Percentiles rank a stretch among this genome's conserved stretches.
Evolutionary conservation across 1,139 yeast species (phyloP).

Genomic region (Lodderomyces pseudojiufengensis): DNA sequence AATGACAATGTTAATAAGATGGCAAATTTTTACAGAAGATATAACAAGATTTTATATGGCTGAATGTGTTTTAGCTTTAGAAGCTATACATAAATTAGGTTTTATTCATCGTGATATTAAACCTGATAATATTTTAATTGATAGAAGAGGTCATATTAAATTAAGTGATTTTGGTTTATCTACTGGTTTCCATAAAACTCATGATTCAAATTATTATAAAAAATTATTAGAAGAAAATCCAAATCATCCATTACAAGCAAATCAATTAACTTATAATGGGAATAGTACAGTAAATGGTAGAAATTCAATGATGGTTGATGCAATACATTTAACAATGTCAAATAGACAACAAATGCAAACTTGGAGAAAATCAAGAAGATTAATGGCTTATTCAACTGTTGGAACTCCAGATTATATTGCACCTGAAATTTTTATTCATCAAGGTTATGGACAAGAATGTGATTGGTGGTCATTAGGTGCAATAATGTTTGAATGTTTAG

Average conservation of each 20-base stretch:
- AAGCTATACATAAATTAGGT: constrained; percentile 76
- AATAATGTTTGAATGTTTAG: constrained; percentile 96
- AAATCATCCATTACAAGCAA: constrained; percentile 22
- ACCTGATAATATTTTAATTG: constrained; percentile 79
- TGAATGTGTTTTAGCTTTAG: constrained; percentile 80
- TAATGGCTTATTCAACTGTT: constrained; percentile 98
- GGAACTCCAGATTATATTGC: constrained; percentile 99
- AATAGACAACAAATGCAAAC: constrained; percentile 97
- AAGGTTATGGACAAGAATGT: constrained; percentile 98
- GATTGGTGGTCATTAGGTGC: constrained; percentile 99
- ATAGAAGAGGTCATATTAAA: constrained; percentile 75
- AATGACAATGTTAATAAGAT: constrained; percentile 83
- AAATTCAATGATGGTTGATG: constrained; percentile 90
- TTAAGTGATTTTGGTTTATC: constrained; percentile 80
- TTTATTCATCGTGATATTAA: constrained; percentile 77
- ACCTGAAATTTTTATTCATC: constrained; percentile 93
- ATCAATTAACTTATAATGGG: constrained; percentile 13
- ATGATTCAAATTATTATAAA: constrained; percentile 73
- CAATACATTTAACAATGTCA: constrained; percentile 92
- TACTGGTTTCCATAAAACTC: constrained; percentile 83
- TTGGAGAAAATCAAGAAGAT: constrained; percentile 92
- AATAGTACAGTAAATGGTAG: constrained; percentile 26
- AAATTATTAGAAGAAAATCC: constrained; percentile 59
- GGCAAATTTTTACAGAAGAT: constrained; percentile 85
- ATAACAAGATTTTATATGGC: constrained; percentile 84